Evolutionary conservation across 2,329 filamentous ascomycete genomes (phyloP), one percentile per base, ranked within the genome.

Genomic region (Passalora sequoiae): DNA sequence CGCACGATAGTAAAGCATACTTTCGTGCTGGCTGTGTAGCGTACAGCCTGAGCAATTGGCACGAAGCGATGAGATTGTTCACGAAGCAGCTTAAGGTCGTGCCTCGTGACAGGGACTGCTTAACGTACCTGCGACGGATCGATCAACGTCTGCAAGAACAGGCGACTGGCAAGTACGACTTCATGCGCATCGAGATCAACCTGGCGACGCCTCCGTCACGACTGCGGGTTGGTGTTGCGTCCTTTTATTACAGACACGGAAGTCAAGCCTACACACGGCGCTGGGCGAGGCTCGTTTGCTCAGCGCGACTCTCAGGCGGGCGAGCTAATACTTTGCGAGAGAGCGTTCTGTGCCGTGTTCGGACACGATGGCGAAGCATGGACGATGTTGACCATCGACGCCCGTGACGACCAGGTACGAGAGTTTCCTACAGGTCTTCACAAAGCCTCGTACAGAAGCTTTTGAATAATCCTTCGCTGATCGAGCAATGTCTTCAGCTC

Each of bases 271-370:
- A 51, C 66, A 4, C 44, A 19, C 59, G 66, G 51, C 7, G 44
- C 45, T 16, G 70, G 71, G 7, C 61, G 64, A 3, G 71, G 70
- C 2, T 55, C 74, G 2, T 73, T 74, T 44, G 68, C 70, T 0
- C 59, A 60, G 0, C 52, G 58, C 13, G 54, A 61, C 33, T 55
- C 73, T 33, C 53, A 52, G 4, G 60, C 64, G 0, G 69, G 69
- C 35, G 66, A 70, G 1, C 33, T 73, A 2, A 57, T 73, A 16
- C 62, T 72, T 12, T 64, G 61, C 25, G 71, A 62, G 35, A 60
- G 61, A 27, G 56, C 58, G 0, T 54, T 57, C 29, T 36, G 29
- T 13, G 39, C 42, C 4, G 44, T 47, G 10, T 49, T 50, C 13
- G n/a, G n/a, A n/a, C n/a, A n/a, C n/a, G n/a, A n/a, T n/a, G n/a